These are phyloP conservation scores for Colletotrichum viniferum DNA, from an alignment of 2,329 filamentous ascomycete genomes.

Conservation along the genomic window DNA sequence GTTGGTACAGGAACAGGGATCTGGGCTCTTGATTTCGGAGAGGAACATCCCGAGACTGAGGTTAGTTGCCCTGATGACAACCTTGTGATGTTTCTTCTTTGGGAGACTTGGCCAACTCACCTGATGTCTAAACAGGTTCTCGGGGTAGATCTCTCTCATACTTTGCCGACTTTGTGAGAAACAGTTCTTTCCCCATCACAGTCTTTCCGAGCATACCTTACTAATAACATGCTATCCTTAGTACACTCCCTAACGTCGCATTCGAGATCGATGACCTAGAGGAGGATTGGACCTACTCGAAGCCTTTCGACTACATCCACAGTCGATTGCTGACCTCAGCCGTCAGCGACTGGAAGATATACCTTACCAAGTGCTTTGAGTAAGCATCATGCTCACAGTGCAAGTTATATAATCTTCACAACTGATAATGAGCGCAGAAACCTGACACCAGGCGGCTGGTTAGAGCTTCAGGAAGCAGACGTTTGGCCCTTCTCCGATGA, in stretches of 20 bases:
- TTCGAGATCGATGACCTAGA: not conserved
- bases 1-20: not conserved
- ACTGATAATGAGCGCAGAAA: not conserved
- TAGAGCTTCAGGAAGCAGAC: not conserved
- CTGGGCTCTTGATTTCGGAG: not conserved
- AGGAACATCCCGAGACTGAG: not conserved
- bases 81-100: not conserved
- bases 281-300: not conserved
- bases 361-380: not conserved
- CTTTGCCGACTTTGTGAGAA: not conserved
- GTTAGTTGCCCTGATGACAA: not conserved
- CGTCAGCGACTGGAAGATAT: not conserved
- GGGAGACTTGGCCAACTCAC: not conserved
- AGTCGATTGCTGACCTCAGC: not conserved
- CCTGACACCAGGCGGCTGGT: not conserved
- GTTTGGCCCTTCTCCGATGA: not conserved
- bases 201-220: not conserved
- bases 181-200: not conserved
- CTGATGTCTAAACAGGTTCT: not conserved
- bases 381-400: not conserved
- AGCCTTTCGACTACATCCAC: not conserved
- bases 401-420: not conserved
- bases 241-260: not conserved
- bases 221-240: not conserved
- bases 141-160: not conserved